Percentiles rank a stretch among this genome's conserved stretches.
Conservation (phyloP, 1,139 yeast genomes). For the Yamadazyma dendronema region DNA sequence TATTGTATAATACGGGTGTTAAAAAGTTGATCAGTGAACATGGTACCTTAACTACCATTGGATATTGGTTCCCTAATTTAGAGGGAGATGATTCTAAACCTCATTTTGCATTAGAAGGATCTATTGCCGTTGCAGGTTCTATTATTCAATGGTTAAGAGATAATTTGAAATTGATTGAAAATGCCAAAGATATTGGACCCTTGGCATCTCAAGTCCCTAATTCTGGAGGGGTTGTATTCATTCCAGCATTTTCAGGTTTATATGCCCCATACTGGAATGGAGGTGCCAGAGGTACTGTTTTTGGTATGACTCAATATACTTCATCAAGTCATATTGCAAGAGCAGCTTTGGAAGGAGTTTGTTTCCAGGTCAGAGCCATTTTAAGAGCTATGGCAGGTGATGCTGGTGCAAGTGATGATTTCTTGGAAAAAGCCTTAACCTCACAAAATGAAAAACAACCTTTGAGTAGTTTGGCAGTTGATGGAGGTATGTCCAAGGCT, state of each 20-base stretch:
- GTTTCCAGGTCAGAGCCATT: conserved; percentile 91
- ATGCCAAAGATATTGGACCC: conserved; percentile 87
- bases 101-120: conserved; percentile 89
- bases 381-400: conserved; percentile 87
- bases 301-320: conserved; percentile 90
- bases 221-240: conserved; percentile 91
- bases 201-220: conserved; percentile 78
- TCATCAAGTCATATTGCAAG: conserved; percentile 86
- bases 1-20: conserved; percentile 83
- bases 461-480: conserved; percentile 68
- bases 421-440: conserved; percentile 41
- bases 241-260: conserved; percentile 91
- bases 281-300: conserved; percentile 87
- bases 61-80: conserved; percentile 80
- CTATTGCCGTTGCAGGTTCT: conserved; percentile 95
- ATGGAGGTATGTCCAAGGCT: conserved; percentile 95
- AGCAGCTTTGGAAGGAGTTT: conserved; percentile 93
- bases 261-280: conserved; percentile 98
- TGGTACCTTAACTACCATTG: conserved; percentile 87
- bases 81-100: conserved; percentile 55
- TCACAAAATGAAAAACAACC: conserved; percentile 46
- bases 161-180: conserved; percentile 76
- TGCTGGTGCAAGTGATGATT: conserved; percentile 57
- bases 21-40: conserved; percentile 62
- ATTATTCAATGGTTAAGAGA: conserved; percentile 94